Evolutionary conservation across 1,284 basidiomycete species (phyloP), one percentile per base, ranked within the genome.

Genomic region (Ustilago hordei): DNA sequence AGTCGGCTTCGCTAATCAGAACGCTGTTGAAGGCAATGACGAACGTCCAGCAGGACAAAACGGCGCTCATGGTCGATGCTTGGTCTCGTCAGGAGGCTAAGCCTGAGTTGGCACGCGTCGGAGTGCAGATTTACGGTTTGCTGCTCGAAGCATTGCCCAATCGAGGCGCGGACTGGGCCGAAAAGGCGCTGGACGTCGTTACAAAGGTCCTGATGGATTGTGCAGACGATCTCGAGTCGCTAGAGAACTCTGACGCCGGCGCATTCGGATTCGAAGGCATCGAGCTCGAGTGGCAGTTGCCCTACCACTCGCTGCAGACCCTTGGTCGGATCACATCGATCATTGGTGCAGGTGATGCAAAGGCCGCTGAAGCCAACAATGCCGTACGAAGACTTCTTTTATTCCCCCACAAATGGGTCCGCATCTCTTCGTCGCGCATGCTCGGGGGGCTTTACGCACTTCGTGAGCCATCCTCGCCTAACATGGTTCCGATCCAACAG

Each of bases 371-470:
- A 4, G 68, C 67, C 8, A 60, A 68, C 56, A 1, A 88, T 95
- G 56, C 88, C 0, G 88, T 97, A 48, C 88, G 91, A 19, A 82
- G 88, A 0, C 91, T 93, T 81, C 89, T 98, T 3, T 89, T 93
- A 9, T 98, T 92, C 87, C 95, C 95, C 12, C 96, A 99, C 87
- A 91, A 93, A 4, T 98, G 95, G 96, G 94, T 97, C 1, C 92
- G 95, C 38, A 91, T 91, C 13, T 92, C 92, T 0, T 89, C 95
- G 0, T 92, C 92, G 75, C 90, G 94, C 53, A 88, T 95, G 8
- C 86, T 98, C 1, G 93, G 94, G 6, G 84, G 89, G 7, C 87
- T 95, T 8, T 94, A 93, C 83, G 63, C 52, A 38, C 38, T 56
- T 11, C 45, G 48, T 8, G 76, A 74, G 35, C 65, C 60, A 7